Base-by-base conservation (phyloP, 495 filamentous ascomycete species). In the Immersiella caudata region DNA sequence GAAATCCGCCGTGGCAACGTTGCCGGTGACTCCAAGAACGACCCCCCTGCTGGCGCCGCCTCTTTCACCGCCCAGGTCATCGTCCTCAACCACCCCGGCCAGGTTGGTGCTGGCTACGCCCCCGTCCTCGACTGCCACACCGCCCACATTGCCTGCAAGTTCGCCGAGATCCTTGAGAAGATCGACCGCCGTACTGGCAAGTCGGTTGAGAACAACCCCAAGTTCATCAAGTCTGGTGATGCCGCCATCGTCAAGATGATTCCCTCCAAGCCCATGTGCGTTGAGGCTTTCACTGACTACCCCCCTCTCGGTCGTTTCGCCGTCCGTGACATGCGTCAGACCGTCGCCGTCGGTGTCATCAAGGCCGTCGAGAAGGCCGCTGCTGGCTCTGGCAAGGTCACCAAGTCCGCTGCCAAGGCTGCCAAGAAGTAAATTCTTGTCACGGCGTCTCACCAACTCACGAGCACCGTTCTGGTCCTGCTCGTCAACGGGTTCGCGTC, bases 171-270 rank as follows among this genome's bases (percentile, higher is more conserved):
- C 75, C 85, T 93, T 59, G 91, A 98, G 91, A 99, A 99, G 94
- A 99, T 99, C 79, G 95, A 99, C 81, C 95, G 95, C 85, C 95
- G 95, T 92, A 98, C 96, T 78, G 95, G 95, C 81, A 99, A 99
- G 89, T 91, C 93, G 67, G 89, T 95, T 78, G 95, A 99, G 83
- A 77, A 86, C 79, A 75, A 69, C 69, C 95, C 95, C 80, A 98
- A 99, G 90, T 97, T 97, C 88, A 92, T 98, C 92, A 99, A 99
- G 92, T 97, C 94, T 75, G 95, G 95, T 90, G 95, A 99, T 79
- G 95, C 95, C 74, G 93, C 94, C 82, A 99, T 99, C 84, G 96
- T 99, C 86, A 98, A 97, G 93, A 99, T 99, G 95, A 79, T 97
- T 87, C 95, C 95, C 75, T 97, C 95, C 84, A 99, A 99, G 93